These are phyloP conservation scores for Elaeagnus macrophylla DNA, from an alignment of 306 rosid species.

Conservation along the genomic window DNA sequence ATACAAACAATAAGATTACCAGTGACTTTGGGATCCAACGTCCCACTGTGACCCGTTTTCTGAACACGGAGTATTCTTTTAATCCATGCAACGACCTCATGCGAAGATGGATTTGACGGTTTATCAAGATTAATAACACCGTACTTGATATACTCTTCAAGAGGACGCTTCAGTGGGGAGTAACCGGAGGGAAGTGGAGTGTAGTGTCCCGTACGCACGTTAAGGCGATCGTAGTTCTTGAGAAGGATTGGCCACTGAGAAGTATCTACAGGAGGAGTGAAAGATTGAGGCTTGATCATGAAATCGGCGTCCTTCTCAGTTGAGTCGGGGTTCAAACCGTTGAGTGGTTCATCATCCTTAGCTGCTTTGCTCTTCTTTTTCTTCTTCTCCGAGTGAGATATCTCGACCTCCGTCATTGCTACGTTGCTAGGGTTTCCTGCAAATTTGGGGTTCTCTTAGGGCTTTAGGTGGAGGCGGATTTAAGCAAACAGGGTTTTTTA, in stretches of 20 bases:
- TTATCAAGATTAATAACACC: conserved; percentile 74
- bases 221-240: conserved; percentile 80
- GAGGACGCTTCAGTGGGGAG: conserved; percentile 76
- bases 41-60: conserved; percentile 79
- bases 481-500: no score
- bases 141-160: conserved; percentile 52
- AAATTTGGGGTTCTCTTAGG: no score
- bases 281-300: conserved; percentile 63
- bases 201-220: conserved; percentile 78
- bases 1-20: conserved; percentile 77
- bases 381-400: conserved; percentile 44
- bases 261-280: conserved; percentile 59
- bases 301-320: conserved; percentile 27
- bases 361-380: conserved; percentile 33
- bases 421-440: not conserved
- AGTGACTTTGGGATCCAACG: conserved; percentile 80
- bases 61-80: conserved; percentile 66
- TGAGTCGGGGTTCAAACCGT: conserved; percentile 8
- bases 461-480: no score
- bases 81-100: conserved; percentile 84
- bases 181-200: conserved; percentile 68
- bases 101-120: conserved; percentile 86
- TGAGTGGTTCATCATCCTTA: conserved; percentile 9
- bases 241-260: conserved; percentile 81
- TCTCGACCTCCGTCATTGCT: conserved; percentile 33